These are phyloP conservation scores for Byssoonygena ceratinophila DNA, from an alignment of 2,329 filamentous ascomycete species.

Conservation along the genomic window DNA sequence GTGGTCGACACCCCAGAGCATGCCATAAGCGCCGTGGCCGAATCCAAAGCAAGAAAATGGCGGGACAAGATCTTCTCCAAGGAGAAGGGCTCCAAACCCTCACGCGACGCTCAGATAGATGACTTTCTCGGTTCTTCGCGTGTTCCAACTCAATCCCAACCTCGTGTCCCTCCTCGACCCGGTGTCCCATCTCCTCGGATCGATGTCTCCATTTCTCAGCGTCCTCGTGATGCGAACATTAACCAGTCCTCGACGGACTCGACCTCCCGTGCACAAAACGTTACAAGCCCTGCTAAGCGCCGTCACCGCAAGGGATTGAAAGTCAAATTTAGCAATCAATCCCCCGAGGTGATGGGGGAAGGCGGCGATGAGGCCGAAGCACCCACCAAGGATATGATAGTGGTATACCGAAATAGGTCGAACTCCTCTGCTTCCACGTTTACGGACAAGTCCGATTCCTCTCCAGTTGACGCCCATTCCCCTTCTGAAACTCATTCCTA, in stretches of 20 bases:
- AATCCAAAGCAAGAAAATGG: slow-evolving; percentile 32
- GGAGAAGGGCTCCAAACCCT: slow-evolving; percentile 27
- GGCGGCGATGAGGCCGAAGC: slow-evolving; percentile 77
- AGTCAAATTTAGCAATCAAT: slow-evolving; percentile 62
- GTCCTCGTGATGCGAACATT: slow-evolving; percentile 27
- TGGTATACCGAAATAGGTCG: slow-evolving; percentile 14
- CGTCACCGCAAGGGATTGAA: slow-evolving; percentile 54
- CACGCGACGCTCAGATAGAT: slow-evolving; percentile 40
- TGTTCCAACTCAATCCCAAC: slow-evolving; percentile 16
- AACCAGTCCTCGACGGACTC: slow-evolving; percentile 16
- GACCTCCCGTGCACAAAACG: slow-evolving; percentile 17
- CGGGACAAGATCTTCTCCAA: slow-evolving; percentile 42
- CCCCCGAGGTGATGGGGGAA: slow-evolving; percentile 75
- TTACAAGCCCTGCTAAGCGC: slow-evolving; percentile 24
- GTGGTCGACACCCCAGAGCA: slow-evolving; percentile 14
- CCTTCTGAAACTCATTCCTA: not conserved
- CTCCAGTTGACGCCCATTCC: not conserved
- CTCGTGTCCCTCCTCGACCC: slow-evolving; percentile 16
- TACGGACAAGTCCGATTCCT: slow-evolving; percentile 9
- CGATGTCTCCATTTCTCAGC: slow-evolving; percentile 27
- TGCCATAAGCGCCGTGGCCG: slow-evolving; percentile 12
- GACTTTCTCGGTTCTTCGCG: slow-evolving; percentile 46
- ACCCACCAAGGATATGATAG: slow-evolving; percentile 56
- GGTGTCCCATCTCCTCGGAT: slow-evolving; percentile 25
- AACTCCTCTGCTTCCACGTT: slow-evolving; percentile 15